Conservation (phyloP, 257 asterid species). For the Solanum piurae region DNA sequence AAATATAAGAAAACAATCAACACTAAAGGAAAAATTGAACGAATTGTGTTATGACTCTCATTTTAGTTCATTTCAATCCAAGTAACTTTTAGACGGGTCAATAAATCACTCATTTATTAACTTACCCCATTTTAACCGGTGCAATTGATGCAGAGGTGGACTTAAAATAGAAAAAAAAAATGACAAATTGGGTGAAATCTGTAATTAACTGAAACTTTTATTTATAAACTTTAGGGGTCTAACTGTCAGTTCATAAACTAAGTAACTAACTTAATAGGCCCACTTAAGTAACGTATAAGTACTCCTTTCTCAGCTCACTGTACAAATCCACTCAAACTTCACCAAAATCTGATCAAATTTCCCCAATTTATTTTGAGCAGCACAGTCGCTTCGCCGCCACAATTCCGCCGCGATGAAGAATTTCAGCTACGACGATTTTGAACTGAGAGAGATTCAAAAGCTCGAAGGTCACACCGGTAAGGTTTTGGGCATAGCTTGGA, state of each 20-base stretch:
- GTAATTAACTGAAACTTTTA: too few relatives aligned
- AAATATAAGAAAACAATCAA: too few relatives aligned
- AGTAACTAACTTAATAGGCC: not conserved
- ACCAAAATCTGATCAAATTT: not conserved
- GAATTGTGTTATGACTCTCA: too few relatives aligned
- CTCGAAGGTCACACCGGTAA: slow-evolving; percentile 83
- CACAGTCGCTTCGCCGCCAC: not conserved
- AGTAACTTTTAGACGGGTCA: too few relatives aligned
- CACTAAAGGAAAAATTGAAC: too few relatives aligned
- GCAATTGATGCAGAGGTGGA: too few relatives aligned
- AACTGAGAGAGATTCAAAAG: slow-evolving; percentile 53
- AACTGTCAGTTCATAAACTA: not conserved
- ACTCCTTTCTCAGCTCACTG: not conserved
- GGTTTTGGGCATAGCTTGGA: slow-evolving; percentile 87
- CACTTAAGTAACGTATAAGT: not conserved
- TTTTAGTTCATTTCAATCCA: too few relatives aligned
- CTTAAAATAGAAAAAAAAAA: too few relatives aligned
- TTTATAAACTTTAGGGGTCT: not conserved
- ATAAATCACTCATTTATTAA: too few relatives aligned
- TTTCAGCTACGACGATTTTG: slow-evolving; percentile 32
- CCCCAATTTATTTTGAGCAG: not conserved
- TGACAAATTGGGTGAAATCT: too few relatives aligned
- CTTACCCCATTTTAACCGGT: too few relatives aligned
- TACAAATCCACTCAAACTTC: not conserved
- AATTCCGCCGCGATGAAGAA: slow-evolving; percentile 19